phyloP scores from a whole-genome alignment of 2,329 filamentous ascomycete species.

The Calonectria crousiana region DNA sequence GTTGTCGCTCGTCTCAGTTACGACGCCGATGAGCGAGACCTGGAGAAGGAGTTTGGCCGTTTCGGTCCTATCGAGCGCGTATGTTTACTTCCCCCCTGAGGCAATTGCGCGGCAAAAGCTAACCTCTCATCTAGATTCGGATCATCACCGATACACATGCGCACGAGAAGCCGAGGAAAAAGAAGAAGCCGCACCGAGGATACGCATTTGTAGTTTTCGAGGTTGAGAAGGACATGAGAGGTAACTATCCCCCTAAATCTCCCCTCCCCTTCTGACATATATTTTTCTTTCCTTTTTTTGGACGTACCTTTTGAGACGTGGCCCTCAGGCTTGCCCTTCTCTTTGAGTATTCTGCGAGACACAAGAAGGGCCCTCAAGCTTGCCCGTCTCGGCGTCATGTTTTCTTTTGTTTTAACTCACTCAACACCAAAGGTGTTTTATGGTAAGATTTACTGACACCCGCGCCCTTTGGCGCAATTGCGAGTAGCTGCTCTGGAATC shows the following conservation, averaged over 20 bases:
- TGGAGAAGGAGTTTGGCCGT: constrained; percentile 92
- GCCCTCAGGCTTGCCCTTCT: constrained; percentile 59
- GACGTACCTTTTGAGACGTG: constrained; percentile 50
- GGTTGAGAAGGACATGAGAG: constrained; percentile 98
- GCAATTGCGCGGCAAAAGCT: constrained; percentile 17
- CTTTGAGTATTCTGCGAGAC: constrained; percentile 59
- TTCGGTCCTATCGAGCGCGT: constrained; percentile 95
- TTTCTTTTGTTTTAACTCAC: constrained; percentile 41
- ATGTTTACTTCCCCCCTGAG: constrained; percentile 48
- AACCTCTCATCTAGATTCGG: constrained; percentile 74
- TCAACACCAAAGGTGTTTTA: constrained; percentile 45
- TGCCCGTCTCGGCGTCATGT: constrained; percentile 61
- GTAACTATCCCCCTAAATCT: constrained; percentile 70
- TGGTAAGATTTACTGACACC: constrained; percentile 78
- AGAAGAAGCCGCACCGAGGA: constrained; percentile 85
- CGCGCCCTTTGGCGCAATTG: constrained; percentile 68
- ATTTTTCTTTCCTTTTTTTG: constrained; percentile 31
- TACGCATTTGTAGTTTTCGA: constrained; percentile 99
- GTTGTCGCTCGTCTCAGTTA: constrained; percentile 94
- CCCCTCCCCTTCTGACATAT: constrained; percentile 46
- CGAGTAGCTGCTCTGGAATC: constrained; percentile 88
- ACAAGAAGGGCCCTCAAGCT: constrained; percentile 65
- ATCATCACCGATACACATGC: constrained; percentile 84
- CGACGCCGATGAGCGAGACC: constrained; percentile 87
- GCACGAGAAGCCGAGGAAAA: constrained; percentile 77